Conservation (phyloP, 2,329 filamentous ascomycete genomes). For the Neospermospora avenae region DNA sequence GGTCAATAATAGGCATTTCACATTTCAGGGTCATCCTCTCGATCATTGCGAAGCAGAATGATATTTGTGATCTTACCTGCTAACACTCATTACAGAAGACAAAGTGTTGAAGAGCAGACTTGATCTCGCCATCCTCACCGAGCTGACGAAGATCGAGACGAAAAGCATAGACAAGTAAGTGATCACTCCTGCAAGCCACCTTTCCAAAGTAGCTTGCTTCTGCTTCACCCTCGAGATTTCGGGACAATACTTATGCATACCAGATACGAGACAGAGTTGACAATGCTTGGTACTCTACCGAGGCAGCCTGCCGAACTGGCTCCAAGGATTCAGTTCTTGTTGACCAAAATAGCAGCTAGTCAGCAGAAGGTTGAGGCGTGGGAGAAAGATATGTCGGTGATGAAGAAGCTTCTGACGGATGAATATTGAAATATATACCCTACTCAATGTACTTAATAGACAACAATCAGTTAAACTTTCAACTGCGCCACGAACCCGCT, state of each 20-base stretch:
- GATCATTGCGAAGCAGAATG: no score
- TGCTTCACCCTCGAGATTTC: neutral
- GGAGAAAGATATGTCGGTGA: slow-evolving; percentile 65
- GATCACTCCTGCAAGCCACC: neutral
- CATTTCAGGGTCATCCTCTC: neutral
- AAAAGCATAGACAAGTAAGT: slow-evolving; percentile 64
- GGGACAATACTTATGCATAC: neutral
- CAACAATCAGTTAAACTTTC: no score
- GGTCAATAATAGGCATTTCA: neutral
- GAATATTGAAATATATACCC: slow-evolving; percentile 37
- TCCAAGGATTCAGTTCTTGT: slow-evolving; percentile 66
- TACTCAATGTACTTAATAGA: slow-evolving; percentile 1
- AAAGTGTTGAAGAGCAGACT: slow-evolving; percentile 70
- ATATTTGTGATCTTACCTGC: no score
- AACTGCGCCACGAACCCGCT: no score
- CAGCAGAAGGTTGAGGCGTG: slow-evolving; percentile 72
- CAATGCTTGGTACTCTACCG: slow-evolving; percentile 65
- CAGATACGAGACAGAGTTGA: slow-evolving; percentile 69
- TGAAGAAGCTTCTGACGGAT: slow-evolving; percentile 68
- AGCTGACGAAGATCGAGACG: slow-evolving; percentile 69
- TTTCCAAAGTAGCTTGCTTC: neutral
- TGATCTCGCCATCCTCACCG: slow-evolving; percentile 65
- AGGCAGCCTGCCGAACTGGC: slow-evolving; percentile 66
- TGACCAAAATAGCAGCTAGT: slow-evolving; percentile 68
- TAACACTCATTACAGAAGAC: slow-evolving; percentile 50